Evolutionary conservation across 1,284 basidiomycete species (phyloP).

Genomic region (Leccinum angustisporum): DNA sequence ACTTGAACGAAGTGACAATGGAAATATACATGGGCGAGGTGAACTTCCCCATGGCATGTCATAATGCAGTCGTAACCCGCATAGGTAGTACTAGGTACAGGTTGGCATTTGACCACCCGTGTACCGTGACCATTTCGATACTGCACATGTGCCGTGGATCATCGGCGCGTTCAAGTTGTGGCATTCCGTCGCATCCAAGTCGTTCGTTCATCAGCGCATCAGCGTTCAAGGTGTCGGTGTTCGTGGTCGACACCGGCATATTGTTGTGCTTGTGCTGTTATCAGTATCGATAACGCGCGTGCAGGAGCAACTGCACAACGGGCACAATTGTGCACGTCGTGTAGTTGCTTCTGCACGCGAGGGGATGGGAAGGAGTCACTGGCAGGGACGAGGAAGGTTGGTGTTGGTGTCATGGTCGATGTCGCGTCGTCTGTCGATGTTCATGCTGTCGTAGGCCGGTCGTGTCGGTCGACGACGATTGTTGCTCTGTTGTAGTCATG

Average conservation of each 20-base stretch:
- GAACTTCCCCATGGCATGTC: too few relatives aligned
- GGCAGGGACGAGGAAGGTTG: not conserved
- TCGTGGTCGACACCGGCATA: not conserved
- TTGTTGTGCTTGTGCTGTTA: not conserved
- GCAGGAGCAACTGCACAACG: not conserved
- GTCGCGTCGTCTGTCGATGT: not conserved
- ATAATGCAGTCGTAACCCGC: too few relatives aligned
- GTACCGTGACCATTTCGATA: too few relatives aligned
- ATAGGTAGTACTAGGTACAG: too few relatives aligned
- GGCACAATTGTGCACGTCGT: not conserved
- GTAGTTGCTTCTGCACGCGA: not conserved
- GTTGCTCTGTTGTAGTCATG: not conserved
- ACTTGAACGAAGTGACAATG: too few relatives aligned
- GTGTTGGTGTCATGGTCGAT: not conserved
- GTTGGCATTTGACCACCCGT: too few relatives aligned
- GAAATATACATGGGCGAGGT: too few relatives aligned
- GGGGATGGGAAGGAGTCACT: not conserved
- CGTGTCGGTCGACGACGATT: not conserved
- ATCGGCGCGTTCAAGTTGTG: too few relatives aligned
- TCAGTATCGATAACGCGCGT: not conserved
- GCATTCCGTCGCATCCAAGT: too few relatives aligned
- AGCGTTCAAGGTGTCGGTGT: not conserved
- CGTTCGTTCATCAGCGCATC: not conserved
- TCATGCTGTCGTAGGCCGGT: too few relatives aligned
- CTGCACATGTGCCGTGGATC: too few relatives aligned